Evolutionary conservation across 176 grass and related monocot genomes (phyloP).

Genomic region (Hordeum marinum): DNA sequence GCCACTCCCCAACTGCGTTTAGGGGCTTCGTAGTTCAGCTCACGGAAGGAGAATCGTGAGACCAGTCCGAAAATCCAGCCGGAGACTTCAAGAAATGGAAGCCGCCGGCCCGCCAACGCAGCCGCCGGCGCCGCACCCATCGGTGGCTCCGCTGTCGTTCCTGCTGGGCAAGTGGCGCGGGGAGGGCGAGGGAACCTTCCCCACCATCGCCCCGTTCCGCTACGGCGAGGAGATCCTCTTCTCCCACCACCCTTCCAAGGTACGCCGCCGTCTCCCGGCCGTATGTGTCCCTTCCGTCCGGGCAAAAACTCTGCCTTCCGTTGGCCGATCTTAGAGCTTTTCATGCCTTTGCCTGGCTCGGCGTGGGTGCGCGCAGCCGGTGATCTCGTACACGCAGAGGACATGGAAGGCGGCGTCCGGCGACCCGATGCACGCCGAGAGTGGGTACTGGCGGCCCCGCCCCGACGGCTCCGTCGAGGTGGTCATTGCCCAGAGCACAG

Average conservation of each 20-base stretch:
- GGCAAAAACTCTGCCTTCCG: not conserved
- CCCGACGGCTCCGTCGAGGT: conserved; percentile 71
- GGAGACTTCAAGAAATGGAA: conserved; percentile 35
- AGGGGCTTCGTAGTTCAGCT: not conserved
- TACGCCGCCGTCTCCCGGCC: not conserved
- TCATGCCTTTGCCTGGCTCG: not conserved
- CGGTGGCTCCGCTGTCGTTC: conserved; percentile 55
- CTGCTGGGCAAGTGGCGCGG: conserved; percentile 78
- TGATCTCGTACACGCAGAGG: conserved; percentile 85
- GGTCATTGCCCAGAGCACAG: conserved; percentile 82
- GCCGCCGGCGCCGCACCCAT: conserved; percentile 53
- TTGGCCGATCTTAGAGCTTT: not conserved
- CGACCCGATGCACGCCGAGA: conserved; percentile 91
- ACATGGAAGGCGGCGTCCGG: conserved; percentile 72
- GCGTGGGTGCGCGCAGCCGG: conserved; percentile 41
- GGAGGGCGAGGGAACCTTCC: conserved; percentile 73
- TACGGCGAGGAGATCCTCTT: conserved; percentile 94
- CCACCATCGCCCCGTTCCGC: conserved; percentile 77
- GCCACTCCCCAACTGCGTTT: not conserved
- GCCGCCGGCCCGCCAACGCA: conserved; percentile 2
- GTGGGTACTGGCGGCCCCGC: conserved; percentile 82
- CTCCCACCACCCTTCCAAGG: conserved; percentile 87
- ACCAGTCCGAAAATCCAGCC: conserved; percentile 11
- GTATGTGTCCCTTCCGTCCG: not conserved
- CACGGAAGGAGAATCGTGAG: not conserved